Evolutionary conservation across 2,329 filamentous ascomycete genomes (phyloP), one percentile per base, ranked within the genome.

Genomic region (Xylariomycetidae sp.): DNA sequence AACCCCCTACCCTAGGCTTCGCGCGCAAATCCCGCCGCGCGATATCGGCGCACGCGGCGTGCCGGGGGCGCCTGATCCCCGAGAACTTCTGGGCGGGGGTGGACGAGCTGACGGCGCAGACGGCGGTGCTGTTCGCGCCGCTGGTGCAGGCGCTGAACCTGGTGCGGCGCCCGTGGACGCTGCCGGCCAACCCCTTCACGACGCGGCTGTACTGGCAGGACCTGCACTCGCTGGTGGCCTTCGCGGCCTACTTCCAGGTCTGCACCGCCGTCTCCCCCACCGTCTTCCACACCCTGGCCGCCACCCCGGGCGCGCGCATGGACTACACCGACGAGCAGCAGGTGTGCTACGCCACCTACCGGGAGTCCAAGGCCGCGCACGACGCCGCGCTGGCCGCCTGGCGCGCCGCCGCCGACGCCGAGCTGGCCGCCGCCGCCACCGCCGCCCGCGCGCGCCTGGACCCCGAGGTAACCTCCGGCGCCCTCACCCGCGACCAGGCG

Each of bases 1-100:
- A 13, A 5, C 12, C 6, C 12, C 28, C 12, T 19, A 12, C 14
- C 10, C 10, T 27, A 65, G 63, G 60, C 3, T 64, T 60, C 32
- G 32, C 37, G 9, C 58, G 61, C 23, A 64, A 60, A 29, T 31
- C 42, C 12, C 41, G 50, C n/a, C 57, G 61, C 18, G 43, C 53
- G 13, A 54, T 58, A 18, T 49, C 52, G 29, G 34, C 47, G 14
- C 10, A 16, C 10, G 37, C 50, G 3, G 31, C 64, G 4, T 36
- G 34, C 7, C 28, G 28, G 2, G 14, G 42, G 3, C 37, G 50
- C 1, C 17, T 63, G 12, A n/a, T n/a, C n/a, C 53, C 61, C 1
- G 34, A 31, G 0, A 19, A 46, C 3, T 67, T 67, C 48, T 68
- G 60, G 61, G 27, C 40, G 2, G 32, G 35, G 8, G 59, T 67